These are phyloP conservation scores for Backusella sp. DNA, from an alignment of 192 early-diverging fungal genomes.

Conservation along the genomic window DNA sequence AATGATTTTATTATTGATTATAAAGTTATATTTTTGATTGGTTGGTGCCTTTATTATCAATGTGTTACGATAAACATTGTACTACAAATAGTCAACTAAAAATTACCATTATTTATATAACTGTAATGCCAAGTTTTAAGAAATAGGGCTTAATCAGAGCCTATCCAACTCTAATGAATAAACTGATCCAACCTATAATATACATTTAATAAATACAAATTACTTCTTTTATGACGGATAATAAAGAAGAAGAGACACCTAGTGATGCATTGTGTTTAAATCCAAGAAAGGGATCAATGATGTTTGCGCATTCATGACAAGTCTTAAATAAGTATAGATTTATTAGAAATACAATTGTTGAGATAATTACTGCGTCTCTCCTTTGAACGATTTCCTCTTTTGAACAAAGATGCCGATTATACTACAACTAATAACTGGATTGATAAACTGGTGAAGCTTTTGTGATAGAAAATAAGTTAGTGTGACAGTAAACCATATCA, in stretches of 20 bases:
- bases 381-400: constrained; percentile 7
- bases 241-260: neutral
- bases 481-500: neutral
- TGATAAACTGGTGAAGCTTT: neutral
- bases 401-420: constrained; percentile 5
- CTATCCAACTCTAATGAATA: neutral
- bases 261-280: neutral
- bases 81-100: neutral
- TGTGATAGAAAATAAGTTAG: constrained; percentile 3
- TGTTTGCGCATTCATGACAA: neutral
- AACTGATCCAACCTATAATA: neutral
- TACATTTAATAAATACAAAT: neutral
- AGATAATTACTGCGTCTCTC: neutral
- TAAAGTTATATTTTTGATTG: neutral
- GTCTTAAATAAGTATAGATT: neutral
- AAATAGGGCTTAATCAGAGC: neutral
- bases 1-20: neutral
- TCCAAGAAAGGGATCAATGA: neutral
- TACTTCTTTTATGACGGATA: neutral
- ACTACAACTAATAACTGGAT: neutral
- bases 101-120: neutral
- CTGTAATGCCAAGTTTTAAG: neutral
- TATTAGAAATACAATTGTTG: neutral
- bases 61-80: neutral
- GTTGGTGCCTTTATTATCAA: neutral